Evolutionary conservation across 768 basidiomycete species (phyloP), one percentile per base, ranked within the genome.

Genomic region (Mycena indigotica): DNA sequence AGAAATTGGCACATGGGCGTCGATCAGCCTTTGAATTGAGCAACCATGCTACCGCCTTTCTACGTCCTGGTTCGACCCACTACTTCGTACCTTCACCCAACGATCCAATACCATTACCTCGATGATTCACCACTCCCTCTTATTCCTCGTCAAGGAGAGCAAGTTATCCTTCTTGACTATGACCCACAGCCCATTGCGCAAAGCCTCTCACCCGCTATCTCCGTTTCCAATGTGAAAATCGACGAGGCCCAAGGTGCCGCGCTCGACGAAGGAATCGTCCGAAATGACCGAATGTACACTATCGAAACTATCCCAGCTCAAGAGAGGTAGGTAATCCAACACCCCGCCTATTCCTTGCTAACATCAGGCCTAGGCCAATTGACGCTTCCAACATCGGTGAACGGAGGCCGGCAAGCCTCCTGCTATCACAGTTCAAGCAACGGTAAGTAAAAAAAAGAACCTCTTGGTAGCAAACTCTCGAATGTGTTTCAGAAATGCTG

Each of bases 101-200:
- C 76, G 40, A 85, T 94, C 17, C 87, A 93, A 64, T 93, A 93
- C 68, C 88, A 90, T 65, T 93, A 90, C 66, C 81, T 84, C 19
- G 90, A 94, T 64, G 92, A 94, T 66, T 79, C 86, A 0, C 86
- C 89, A 3, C 70, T 84, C n/a, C 71, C 82, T 12, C 72, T 93
- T 13, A 72, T 91, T 38, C 86, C 88, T 4, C 80, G 75, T 30
- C 76, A 80, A 12, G 77, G 82, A 51, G 89, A 91, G 69, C 88
- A 88, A 64, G 85, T 93, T 23, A 75, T 94, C 2, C 78, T 94
- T 24, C 77, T 94, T 40, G 83, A 91, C 70, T 86, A 83, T 63
- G 83, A 88, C 61, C 80, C 84, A n/a, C 58, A 70, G 13, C 44
- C 68, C 4, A 61, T 72, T 2, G 62, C 69, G 41, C 82, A 81